Base-by-base conservation (phyloP, 192 early-diverging fungal species). In the Backusella tuberculispora region DNA sequence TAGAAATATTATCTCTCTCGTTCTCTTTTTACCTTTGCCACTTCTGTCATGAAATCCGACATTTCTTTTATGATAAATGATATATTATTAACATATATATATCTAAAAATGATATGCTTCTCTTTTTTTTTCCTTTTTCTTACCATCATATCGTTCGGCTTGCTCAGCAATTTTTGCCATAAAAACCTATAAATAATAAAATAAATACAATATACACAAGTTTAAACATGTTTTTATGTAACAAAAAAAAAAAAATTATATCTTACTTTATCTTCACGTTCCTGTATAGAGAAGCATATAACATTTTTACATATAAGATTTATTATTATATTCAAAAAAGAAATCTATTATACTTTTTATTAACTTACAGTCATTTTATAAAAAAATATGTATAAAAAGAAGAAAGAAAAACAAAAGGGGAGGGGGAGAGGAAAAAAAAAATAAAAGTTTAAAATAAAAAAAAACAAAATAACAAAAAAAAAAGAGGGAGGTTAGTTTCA, bases 101-200 rank as follows among this genome's bases (percentile, higher is more conserved):
- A 19, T 44, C 45, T 37, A 70, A 21, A 40, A 53, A 19, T n/a
- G 7, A 1, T 0, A 53, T 7, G n/a, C 12, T 17, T n/a, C 29
- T 66, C n/a, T n/a, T 3, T 19, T 6, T 24, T 19, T 15, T 48
- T 66, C 17, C 37, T 1, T 44, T 6, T 29, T 71, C 60, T 78
- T 89, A 97, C 96, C 96, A 84, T 98, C 97, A 84, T 98, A 98
- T 81, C 97, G 92, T 87, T 98, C 97, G 73, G 97, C 97, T 87
- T 98, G 97, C 89, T 98, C 97, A 76, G 95, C 93, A 79, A 98
- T 92, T 91, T 97, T 97, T 87, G 97, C 97, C 90, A 96, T 94
- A 91, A 96, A 98, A 74, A 98, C 95, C 65, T 66, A 65, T 41
- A 17, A n/a, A n/a, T 15, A n/a, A 38, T 34, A 21, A n/a, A 41